phyloP scores from a whole-genome alignment of 1,284 basidiomycete species.

The Malassezia equina region DNA sequence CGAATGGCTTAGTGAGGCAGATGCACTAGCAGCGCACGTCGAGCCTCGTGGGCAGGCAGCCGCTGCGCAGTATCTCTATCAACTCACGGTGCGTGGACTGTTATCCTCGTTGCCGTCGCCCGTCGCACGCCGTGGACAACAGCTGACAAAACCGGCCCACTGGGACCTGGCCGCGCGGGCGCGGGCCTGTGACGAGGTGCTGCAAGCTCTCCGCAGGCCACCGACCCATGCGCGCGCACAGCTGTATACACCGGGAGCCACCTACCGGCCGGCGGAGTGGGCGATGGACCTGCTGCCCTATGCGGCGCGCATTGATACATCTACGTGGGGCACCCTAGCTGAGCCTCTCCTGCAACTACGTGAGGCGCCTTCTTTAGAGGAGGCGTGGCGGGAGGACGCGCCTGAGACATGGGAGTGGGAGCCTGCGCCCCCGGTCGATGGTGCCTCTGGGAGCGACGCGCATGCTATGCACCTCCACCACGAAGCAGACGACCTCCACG shows the following conservation, averaged over 20 bases:
- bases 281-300: constrained; percentile 7
- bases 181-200: neutral
- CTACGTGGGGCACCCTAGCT: neutral
- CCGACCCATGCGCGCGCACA: neutral
- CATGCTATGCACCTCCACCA: neutral
- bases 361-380: neutral
- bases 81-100: constrained; percentile 65
- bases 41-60: constrained; percentile 54
- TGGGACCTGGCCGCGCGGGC: constrained; percentile 45
- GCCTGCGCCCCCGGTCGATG: neutral
- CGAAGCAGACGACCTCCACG: neutral
- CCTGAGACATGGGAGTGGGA: neutral
- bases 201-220: neutral
- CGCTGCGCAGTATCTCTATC: constrained; percentile 59
- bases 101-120: constrained; percentile 76
- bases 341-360: neutral
- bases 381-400: neutral
- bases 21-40: constrained; percentile 55
- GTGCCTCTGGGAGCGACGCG: neutral
- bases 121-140: constrained; percentile 63
- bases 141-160: constrained; percentile 55
- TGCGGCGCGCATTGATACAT: neutral
- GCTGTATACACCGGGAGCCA: neutral
- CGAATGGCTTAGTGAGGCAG: constrained; percentile 71
- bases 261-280: neutral